phyloP scores from a whole-genome alignment of 805 yeast species.

The Candida hispaniensis region DNA sequence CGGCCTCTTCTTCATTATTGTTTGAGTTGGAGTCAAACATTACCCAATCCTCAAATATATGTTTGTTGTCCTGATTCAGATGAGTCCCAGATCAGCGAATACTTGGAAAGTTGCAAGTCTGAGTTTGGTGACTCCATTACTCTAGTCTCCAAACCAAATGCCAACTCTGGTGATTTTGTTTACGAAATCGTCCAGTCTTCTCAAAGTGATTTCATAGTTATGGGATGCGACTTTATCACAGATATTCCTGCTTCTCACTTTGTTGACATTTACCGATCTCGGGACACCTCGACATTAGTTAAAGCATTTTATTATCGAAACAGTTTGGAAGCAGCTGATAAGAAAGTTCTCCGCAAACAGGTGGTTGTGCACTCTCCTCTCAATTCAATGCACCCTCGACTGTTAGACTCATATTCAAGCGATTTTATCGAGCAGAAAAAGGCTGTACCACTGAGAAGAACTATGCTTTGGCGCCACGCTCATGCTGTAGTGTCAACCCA shows the following conservation, averaged over 20 bases:
- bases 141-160: constrained; percentile 9
- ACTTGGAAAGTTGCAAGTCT: constrained; percentile 3
- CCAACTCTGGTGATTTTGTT: constrained; percentile 22
- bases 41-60: constrained; percentile 27
- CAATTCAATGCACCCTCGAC: constrained; percentile 29
- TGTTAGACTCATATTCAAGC: constrained; percentile 64
- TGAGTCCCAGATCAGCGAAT: constrained; percentile 2
- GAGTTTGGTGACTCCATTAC: neutral
- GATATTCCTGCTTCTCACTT: constrained; percentile 84
- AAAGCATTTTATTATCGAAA: constrained; percentile 63
- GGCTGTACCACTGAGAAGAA: constrained; percentile 66
- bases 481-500: constrained; percentile 65
- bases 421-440: constrained; percentile 63
- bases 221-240: constrained; percentile 92
- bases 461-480: constrained; percentile 84
- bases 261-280: constrained; percentile 71
- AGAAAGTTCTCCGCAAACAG: constrained; percentile 56
- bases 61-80: constrained; percentile 2
- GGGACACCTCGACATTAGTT: constrained; percentile 59
- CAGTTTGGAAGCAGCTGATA: constrained; percentile 64
- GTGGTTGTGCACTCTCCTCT: constrained; percentile 39
- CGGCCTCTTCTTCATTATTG: constrained; percentile 80
- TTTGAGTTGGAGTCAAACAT: constrained; percentile 86
- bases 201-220: constrained; percentile 51
- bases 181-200: constrained; percentile 10